Evolutionary conservation across 2,329 filamentous ascomycete species (phyloP).

Genomic region (Ophiostoma piceae): DNA sequence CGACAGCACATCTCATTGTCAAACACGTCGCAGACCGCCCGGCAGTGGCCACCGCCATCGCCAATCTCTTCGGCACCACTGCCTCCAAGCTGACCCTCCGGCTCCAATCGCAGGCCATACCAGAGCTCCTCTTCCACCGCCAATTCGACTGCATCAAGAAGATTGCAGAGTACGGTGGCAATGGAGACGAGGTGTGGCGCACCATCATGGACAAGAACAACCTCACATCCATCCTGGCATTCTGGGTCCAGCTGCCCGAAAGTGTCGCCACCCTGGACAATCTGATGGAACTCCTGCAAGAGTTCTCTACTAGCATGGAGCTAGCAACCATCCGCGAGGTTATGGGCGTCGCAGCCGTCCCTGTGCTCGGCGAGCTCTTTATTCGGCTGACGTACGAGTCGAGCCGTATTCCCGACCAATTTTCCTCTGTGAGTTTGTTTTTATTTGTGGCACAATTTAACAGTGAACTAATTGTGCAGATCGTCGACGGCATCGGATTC

Average conservation of each 20-base stretch:
- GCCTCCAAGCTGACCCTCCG: slow-evolving; percentile 67
- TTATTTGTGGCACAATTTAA: not conserved
- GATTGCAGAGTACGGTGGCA: slow-evolving; percentile 72
- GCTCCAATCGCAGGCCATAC: slow-evolving; percentile 76
- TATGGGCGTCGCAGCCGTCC: slow-evolving; percentile 24
- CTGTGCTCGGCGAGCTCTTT: slow-evolving; percentile 28
- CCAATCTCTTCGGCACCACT: slow-evolving; percentile 72
- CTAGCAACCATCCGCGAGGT: slow-evolving; percentile 26
- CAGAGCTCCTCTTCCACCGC: slow-evolving; percentile 71
- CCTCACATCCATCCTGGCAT: slow-evolving; percentile 52
- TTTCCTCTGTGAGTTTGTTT: slow-evolving; percentile 18
- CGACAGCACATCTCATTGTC: slow-evolving; percentile 72
- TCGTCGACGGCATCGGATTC: slow-evolving; percentile 23
- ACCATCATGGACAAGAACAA: slow-evolving; percentile 53
- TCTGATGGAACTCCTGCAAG: slow-evolving; percentile 25
- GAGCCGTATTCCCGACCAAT: slow-evolving; percentile 19
- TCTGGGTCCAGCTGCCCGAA: slow-evolving; percentile 26
- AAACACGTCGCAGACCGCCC: slow-evolving; percentile 76
- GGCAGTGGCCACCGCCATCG: slow-evolving; percentile 74
- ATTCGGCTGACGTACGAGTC: slow-evolving; percentile 22
- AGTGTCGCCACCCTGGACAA: slow-evolving; percentile 23
- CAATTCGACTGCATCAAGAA: slow-evolving; percentile 64
- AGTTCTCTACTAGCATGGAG: slow-evolving; percentile 22
- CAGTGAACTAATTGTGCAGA: not conserved
- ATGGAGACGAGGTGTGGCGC: slow-evolving; percentile 53